Evolutionary conservation across 371 early-diverging fungal genomes (phyloP).

Genomic region (Choanephora cucurbitarum): DNA sequence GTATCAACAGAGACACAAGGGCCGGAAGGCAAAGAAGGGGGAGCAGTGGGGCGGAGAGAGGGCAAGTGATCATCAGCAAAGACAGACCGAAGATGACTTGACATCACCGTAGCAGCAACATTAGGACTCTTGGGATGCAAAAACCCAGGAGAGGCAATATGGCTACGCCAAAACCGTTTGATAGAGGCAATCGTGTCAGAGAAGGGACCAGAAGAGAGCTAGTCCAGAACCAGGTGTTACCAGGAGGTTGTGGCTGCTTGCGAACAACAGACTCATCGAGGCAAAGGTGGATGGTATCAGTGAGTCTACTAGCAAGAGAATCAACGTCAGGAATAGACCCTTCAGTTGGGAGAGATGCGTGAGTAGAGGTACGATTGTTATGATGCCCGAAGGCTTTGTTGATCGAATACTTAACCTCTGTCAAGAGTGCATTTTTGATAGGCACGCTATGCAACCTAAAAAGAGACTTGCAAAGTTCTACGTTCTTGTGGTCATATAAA

Average conservation of each 20-base stretch:
- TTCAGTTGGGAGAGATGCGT: background rate
- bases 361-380: background rate
- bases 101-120: constrained; percentile 13
- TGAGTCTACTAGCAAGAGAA: background rate
- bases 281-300: background rate
- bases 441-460: background rate
- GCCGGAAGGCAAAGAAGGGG: background rate
- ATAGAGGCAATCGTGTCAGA: constrained; percentile 3
- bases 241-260: background rate
- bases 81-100: constrained; percentile 1
- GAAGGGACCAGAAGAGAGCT: constrained; percentile 2
- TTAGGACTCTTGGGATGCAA: constrained; percentile 17
- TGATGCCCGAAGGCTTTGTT: no score
- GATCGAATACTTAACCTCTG: background rate
- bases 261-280: constrained; percentile 8
- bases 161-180: constrained; percentile 3
- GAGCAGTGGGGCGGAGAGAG: background rate
- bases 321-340: constrained; percentile 1
- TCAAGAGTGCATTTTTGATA: background rate
- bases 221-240: constrained; percentile 12
- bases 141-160: background rate
- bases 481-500: constrained; percentile 3
- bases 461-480: background rate
- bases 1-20: background rate
- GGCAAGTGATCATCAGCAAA: constrained; percentile 5